These are phyloP conservation scores for Cyphellophora europaea DNA, from an alignment of 2,329 filamentous ascomycete species.

Conservation along the genomic window DNA sequence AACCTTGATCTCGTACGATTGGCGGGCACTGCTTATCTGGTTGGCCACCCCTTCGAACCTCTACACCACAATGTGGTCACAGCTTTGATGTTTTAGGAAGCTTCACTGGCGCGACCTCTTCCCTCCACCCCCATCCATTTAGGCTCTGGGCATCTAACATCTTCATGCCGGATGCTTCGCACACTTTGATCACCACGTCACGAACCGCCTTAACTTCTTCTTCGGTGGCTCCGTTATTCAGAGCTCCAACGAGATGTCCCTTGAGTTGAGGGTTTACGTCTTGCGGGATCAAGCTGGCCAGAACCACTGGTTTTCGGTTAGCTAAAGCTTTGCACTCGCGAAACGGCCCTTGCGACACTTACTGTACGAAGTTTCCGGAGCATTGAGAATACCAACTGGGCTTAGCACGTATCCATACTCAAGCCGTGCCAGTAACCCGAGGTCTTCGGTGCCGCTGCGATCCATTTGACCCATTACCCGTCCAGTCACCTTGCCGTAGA, in stretches of 20 bases:
- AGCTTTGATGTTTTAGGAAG: background rate
- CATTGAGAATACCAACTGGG: constrained; percentile 36
- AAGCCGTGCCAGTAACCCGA: constrained; percentile 38
- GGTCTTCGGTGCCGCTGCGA: constrained; percentile 40
- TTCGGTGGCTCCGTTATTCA: constrained; percentile 41
- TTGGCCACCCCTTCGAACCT: background rate
- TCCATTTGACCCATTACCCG: constrained; percentile 42
- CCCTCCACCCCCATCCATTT: constrained; percentile 39
- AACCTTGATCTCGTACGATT: too few species aligned
- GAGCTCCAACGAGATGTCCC: constrained; percentile 41
- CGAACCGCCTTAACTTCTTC: constrained; percentile 42
- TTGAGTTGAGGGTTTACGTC: constrained; percentile 43
- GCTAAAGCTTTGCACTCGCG: too few species aligned
- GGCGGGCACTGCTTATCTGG: background rate
- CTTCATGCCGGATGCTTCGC: constrained; percentile 38
- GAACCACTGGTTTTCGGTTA: too few species aligned
- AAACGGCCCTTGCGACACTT: constrained; percentile 17
- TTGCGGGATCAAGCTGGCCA: background rate
- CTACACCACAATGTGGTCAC: background rate
- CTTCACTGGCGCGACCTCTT: constrained; percentile 28
- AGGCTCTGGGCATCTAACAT: constrained; percentile 25
- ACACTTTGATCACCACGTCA: constrained; percentile 36
- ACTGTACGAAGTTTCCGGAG: constrained; percentile 36
- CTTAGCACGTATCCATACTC: constrained; percentile 43
- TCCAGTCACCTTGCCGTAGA: constrained; percentile 42